Evolutionary conservation across 768 basidiomycete genomes (phyloP).

Genomic region (Hypholoma sublateritium): DNA sequence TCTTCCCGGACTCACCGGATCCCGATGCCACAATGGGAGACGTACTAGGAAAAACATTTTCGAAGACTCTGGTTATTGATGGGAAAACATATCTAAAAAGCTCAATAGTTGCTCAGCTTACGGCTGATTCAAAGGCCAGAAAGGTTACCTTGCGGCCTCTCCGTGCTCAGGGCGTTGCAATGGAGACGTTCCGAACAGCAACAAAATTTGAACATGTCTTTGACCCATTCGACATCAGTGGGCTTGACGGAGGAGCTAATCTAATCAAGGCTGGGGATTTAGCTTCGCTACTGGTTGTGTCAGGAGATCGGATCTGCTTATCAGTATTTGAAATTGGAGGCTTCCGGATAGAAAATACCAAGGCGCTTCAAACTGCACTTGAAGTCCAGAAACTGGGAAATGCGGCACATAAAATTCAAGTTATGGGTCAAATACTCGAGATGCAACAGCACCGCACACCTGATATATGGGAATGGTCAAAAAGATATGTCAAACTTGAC

Average conservation of each 20-base stretch:
- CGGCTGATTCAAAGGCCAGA: not conserved
- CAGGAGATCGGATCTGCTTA: conserved; percentile 4
- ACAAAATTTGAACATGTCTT: not conserved
- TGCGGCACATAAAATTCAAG: not conserved
- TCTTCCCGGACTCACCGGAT: not conserved
- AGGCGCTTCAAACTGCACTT: not conserved
- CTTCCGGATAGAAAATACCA: conserved; percentile 6
- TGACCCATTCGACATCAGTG: too few species aligned
- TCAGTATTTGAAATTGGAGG: conserved; percentile 7
- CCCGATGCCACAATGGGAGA: not conserved
- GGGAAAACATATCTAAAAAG: not conserved
- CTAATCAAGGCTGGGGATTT: conserved; percentile 9
- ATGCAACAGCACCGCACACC: not conserved
- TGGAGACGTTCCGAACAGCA: not conserved
- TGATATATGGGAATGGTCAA: not conserved
- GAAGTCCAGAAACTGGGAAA: conserved; percentile 3
- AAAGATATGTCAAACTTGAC: not conserved
- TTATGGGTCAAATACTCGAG: not conserved
- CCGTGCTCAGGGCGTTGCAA: conserved; percentile 10
- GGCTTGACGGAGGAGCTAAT: not conserved
- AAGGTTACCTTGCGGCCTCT: conserved; percentile 1
- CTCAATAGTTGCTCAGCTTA: not conserved
- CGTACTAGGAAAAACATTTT: not conserved
- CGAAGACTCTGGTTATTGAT: conserved; percentile 1
- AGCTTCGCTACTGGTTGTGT: conserved; percentile 4